A percentile compares a stretch with the other conserved stretches of the same genome.
These are phyloP conservation scores for Talaromyces sp. DNA, from an alignment of 2,329 filamentous ascomycete species.

Conservation along the genomic window DNA sequence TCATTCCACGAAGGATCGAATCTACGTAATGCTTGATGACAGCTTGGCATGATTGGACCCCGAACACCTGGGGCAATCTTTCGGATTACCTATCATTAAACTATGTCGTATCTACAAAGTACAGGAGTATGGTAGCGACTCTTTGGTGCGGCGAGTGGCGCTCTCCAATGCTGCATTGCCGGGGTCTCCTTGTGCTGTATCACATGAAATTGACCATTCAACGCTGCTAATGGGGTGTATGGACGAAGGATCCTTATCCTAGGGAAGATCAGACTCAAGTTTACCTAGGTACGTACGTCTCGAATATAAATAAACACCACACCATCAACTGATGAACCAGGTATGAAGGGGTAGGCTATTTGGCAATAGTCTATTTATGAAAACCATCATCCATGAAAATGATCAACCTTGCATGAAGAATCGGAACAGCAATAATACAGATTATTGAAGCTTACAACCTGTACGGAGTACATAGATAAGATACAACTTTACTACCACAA, in stretches of 20 bases:
- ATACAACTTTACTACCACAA: background rate
- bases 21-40: background rate
- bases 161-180: background rate
- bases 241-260: background rate
- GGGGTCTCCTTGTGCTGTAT: background rate
- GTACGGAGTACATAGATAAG: background rate
- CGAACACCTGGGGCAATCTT: background rate
- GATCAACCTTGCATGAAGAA: constrained; percentile 12
- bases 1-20: background rate
- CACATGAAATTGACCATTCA: background rate
- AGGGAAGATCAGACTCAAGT: background rate
- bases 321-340: background rate
- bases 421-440: background rate
- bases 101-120: background rate
- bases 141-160: background rate
- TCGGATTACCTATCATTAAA: background rate
- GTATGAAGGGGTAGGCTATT: background rate
- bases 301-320: background rate
- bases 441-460: background rate
- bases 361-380: constrained; percentile 5
- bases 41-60: background rate
- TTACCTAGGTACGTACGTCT: background rate
- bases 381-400: background rate
- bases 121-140: background rate
- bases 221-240: background rate